Conservation (phyloP, 495 filamentous ascomycete genomes). For the Podospora pseudocomata region DNA sequence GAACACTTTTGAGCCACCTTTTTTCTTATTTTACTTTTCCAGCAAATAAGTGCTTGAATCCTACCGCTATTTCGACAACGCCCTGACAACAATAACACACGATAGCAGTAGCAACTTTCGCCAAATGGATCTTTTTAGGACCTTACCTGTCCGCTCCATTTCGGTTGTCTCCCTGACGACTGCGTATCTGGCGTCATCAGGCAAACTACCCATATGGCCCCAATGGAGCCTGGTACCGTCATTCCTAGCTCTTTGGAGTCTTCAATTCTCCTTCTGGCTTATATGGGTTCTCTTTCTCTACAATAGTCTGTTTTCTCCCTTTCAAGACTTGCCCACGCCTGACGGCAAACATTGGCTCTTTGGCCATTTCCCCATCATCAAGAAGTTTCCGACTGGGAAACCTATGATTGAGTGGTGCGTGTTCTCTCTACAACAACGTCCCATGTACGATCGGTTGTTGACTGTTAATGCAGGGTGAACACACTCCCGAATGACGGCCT, state of each 20-base stretch:
- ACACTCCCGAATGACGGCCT: constrained; percentile 80
- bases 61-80: too few species aligned
- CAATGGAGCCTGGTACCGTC: constrained; percentile 20
- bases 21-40: not conserved
- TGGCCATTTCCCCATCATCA: constrained; percentile 57
- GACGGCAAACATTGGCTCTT: constrained; percentile 42
- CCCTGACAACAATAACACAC: not conserved
- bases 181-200: constrained; percentile 35
- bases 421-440: not conserved
- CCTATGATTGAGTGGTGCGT: constrained; percentile 58
- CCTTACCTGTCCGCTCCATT: not conserved
- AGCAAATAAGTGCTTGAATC: too few species aligned
- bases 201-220: constrained; percentile 28
- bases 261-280: constrained; percentile 28
- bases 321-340: constrained; percentile 60
- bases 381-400: constrained; percentile 55
- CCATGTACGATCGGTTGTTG: not conserved
- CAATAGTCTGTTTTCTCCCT: constrained; percentile 69
- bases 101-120: not conserved
- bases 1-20: not conserved
- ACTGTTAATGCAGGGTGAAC: constrained; percentile 49
- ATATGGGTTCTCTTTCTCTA: constrained; percentile 60
- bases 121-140: not conserved
- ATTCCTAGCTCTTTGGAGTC: constrained; percentile 25
- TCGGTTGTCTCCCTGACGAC: not conserved